These are phyloP conservation scores for Pichia deserticola DNA, from an alignment of 805 yeast genomes.

Conservation along the genomic window DNA sequence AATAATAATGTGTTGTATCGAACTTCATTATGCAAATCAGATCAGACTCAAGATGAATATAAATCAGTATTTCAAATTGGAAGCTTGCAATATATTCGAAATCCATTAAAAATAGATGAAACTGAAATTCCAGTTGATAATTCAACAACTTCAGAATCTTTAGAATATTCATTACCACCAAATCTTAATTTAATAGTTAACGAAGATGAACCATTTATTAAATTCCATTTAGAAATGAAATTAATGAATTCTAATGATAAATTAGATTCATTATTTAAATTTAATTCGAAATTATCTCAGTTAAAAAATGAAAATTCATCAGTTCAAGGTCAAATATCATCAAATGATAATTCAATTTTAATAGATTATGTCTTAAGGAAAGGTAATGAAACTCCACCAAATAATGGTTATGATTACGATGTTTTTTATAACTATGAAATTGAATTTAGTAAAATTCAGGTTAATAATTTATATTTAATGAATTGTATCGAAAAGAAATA, in stretches of 20 bases:
- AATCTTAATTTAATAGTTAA: slow-evolving; percentile 16
- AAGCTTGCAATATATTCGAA: slow-evolving; percentile 13
- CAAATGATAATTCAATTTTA: slow-evolving; percentile 5
- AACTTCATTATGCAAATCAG: neutral
- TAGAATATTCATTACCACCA: neutral
- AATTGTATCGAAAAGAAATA: slow-evolving; percentile 7
- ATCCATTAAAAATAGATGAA: slow-evolving; percentile 15
- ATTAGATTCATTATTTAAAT: slow-evolving; percentile 6
- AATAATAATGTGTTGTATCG: neutral
- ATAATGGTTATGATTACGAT: slow-evolving; percentile 23
- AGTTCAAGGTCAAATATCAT: slow-evolving; percentile 3
- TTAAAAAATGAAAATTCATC: neutral
- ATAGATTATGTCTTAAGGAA: slow-evolving; percentile 15
- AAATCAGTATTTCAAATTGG: slow-evolving; percentile 16
- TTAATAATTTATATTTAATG: slow-evolving; percentile 19
- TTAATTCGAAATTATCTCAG: neutral
- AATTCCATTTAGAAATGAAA: slow-evolving; percentile 18
- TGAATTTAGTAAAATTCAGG: slow-evolving; percentile 15
- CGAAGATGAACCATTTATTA: slow-evolving; percentile 21
- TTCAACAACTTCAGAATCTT: neutral
- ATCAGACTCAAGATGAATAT: neutral
- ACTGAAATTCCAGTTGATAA: neutral
- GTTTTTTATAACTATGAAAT: slow-evolving; percentile 17
- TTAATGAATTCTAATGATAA: slow-evolving; percentile 2
- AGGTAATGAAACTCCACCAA: slow-evolving; percentile 21